These are phyloP conservation scores for Gossypium mustelinum DNA, from an alignment of 345 rosid species.

Conservation along the genomic window DNA sequence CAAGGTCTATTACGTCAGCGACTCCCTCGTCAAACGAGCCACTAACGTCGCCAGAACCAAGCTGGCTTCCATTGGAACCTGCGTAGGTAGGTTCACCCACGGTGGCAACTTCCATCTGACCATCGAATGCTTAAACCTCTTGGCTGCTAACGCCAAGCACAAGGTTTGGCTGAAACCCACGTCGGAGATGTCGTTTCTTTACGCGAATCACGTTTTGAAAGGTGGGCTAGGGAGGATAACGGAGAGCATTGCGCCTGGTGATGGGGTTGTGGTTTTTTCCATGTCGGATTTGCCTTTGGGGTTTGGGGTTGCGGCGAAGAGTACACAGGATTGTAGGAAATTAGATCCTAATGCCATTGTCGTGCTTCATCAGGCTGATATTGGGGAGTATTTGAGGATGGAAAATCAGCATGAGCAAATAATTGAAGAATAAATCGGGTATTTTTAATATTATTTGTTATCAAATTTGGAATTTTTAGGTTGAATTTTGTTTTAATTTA, in stretches of 20 bases:
- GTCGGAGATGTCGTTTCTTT: conserved; percentile 93
- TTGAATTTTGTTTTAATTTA: not conserved
- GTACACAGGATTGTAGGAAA: conserved; percentile 3
- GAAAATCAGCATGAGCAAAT: not conserved
- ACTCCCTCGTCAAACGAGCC: conserved; percentile 77
- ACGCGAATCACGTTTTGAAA: conserved; percentile 89
- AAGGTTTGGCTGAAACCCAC: conserved; percentile 97
- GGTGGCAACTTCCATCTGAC: conserved; percentile 75
- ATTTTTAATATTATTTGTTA: not conserved
- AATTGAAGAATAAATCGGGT: not conserved
- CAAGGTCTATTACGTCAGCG: conserved; percentile 77
- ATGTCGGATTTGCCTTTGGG: conserved; percentile 46
- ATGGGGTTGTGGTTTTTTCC: conserved; percentile 88
- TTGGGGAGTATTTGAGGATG: conserved; percentile 6
- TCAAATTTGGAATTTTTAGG: not conserved
- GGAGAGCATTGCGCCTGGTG: conserved; percentile 69
- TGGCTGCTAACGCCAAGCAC: conserved; percentile 78
- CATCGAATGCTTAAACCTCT: conserved; percentile 50
- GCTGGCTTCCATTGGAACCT: conserved; percentile 70
- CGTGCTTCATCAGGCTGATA: conserved; percentile 9
- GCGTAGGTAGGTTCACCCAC: conserved; percentile 85
- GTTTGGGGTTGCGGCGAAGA: conserved; percentile 3
- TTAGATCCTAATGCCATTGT: conserved; percentile 6
- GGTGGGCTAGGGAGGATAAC: conserved; percentile 93
- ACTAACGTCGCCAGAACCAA: conserved; percentile 63